A percentile compares a stretch with the other conserved stretches of the same genome.
These are phyloP conservation scores for Cyamopsis tetragonoloba DNA, from an alignment of 306 rosid species.

Conservation along the genomic window DNA sequence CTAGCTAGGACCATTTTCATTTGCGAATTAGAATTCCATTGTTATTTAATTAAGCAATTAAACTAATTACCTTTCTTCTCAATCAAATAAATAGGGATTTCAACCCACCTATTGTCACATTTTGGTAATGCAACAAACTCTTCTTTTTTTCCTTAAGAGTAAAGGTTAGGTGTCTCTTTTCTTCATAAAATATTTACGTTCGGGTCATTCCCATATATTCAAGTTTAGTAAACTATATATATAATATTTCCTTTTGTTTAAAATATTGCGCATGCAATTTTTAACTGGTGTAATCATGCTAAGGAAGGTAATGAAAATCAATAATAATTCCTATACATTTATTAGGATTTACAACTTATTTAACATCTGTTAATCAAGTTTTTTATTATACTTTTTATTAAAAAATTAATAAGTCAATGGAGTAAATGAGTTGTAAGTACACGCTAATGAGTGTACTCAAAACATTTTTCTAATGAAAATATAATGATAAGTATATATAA, in stretches of 20 bases:
- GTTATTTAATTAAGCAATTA: background rate
- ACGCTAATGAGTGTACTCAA: no score
- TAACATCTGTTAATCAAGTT: no score
- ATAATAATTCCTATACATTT: no score
- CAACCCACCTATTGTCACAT: conserved; percentile 32
- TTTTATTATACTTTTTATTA: no score
- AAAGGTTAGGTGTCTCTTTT: conserved; percentile 35
- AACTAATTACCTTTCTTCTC: background rate
- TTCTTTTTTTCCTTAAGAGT: conserved; percentile 33
- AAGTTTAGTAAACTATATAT: conserved; percentile 5
- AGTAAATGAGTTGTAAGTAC: no score
- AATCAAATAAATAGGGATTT: conserved; percentile 13
- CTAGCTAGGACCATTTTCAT: conserved; percentile 16
- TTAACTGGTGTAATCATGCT: conserved; percentile 8
- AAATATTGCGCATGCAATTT: conserved; percentile 3
- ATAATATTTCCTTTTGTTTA: background rate
- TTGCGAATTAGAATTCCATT: background rate
- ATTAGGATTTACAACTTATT: no score
- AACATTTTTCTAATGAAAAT: conserved; percentile 25
- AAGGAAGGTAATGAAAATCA: no score
- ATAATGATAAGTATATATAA: conserved; percentile 11
- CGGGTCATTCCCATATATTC: conserved; percentile 10
- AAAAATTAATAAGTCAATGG: no score
- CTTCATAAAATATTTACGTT: conserved; percentile 21
- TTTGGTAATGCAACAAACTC: conserved; percentile 45